These are phyloP conservation scores for Heritiera fomes DNA, from an alignment of 345 rosid genomes.

Conservation along the genomic window DNA sequence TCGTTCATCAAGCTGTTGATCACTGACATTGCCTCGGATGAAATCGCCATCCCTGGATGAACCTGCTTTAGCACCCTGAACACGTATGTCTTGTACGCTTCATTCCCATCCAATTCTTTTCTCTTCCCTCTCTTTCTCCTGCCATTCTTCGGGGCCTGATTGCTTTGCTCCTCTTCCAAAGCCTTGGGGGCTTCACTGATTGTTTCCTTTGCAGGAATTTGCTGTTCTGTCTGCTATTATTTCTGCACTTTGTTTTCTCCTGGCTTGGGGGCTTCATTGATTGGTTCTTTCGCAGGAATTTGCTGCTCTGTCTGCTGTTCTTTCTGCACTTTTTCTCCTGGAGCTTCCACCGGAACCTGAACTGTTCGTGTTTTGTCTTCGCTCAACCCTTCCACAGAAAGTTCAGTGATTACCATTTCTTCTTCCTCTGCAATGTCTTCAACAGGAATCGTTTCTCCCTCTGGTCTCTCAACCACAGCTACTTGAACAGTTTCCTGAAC, in stretches of 20 bases:
- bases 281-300: neutral
- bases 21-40: conserved; percentile 64
- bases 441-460: conserved; percentile 8
- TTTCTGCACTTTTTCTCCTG: neutral
- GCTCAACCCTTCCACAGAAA: neutral
- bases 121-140: conserved; percentile 25
- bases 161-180: neutral
- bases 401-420: conserved; percentile 2
- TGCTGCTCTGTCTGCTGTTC: neutral
- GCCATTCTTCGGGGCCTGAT: neutral
- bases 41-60: conserved; percentile 65
- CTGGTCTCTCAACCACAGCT: neutral
- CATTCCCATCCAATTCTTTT: conserved; percentile 18
- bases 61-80: conserved; percentile 64
- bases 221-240: neutral
- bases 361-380: neutral
- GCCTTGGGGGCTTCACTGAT: neutral
- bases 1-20: conserved; percentile 67
- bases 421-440: neutral
- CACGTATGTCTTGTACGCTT: conserved; percentile 62
- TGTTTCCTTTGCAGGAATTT: neutral
- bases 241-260: neutral
- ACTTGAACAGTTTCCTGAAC: conserved; percentile 11
- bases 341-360: conserved; percentile 18
- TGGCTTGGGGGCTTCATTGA: neutral